Percentiles rank a stretch among this genome's conserved stretches.
phyloP scores from a whole-genome alignment of 805 yeast genomes.

The Suhomyces sp. region DNA sequence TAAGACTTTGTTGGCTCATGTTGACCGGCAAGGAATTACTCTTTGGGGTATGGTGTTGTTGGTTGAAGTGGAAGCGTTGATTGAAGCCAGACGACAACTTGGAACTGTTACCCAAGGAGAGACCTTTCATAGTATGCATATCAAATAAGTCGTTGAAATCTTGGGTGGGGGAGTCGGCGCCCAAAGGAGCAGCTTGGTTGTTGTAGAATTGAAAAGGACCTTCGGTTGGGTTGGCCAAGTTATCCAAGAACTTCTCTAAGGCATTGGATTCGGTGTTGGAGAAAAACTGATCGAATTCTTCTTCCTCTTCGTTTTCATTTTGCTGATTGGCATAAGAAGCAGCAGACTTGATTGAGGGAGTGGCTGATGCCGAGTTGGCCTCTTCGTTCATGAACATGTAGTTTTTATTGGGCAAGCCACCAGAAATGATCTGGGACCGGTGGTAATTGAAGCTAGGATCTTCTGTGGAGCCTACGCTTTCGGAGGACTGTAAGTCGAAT shows the following conservation, averaged over 20 bases:
- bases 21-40: conserved; percentile 6
- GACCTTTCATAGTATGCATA: conserved; percentile 30
- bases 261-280: conserved; percentile 38
- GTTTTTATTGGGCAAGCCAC: conserved; percentile 1
- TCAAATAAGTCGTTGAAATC: conserved; percentile 22
- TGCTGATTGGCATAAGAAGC: not conserved
- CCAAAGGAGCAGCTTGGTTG: conserved; percentile 3
- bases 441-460: conserved; percentile 6
- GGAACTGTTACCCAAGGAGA: conserved; percentile 7
- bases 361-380: not conserved
- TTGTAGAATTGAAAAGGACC: conserved; percentile 26
- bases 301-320: conserved; percentile 10
- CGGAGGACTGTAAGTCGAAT: conserved; percentile 3
- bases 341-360: not conserved
- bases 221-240: conserved; percentile 30
- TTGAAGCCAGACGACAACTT: not conserved
- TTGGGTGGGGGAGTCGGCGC: conserved; percentile 7
- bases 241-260: conserved; percentile 42
- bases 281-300: conserved; percentile 37
- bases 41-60: conserved; percentile 18
- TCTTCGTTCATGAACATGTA: conserved; percentile 3
- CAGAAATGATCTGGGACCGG: conserved; percentile 5
- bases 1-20: not conserved
- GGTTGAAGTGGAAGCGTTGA: conserved; percentile 4
- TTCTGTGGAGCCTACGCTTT: not conserved